Evolutionary conservation across 305 asterid species (phyloP), one percentile per base, ranked within the genome.

Genomic region (Fraxinus sp.): DNA sequence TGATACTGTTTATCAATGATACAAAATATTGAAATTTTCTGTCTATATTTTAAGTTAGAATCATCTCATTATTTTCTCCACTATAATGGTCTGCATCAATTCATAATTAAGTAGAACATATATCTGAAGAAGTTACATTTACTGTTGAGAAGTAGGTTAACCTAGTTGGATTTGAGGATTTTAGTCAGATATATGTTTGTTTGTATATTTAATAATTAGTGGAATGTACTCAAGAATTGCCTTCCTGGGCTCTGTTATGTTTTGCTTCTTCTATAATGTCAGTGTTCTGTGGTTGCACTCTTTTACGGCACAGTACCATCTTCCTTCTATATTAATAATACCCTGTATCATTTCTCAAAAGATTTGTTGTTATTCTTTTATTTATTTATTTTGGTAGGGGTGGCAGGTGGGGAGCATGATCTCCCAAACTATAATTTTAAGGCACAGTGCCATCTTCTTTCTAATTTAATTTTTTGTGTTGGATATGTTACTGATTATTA

Each of bases 41-140:
- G 68, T 37, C 79, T 52, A 3, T 26, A 82, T 73, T 84, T 46
- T 62, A 75, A 75, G 30, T 64, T 74, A 28, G 73, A 75, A 79
- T 74, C 36, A 35, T 22, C 10, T 36, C 20, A 37, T 14, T 22
- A 35, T 41, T 33, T 35, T 71, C 44, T 18, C 13, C 37, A 30
- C 46, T 75, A 20, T 37, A 9, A 30, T 32, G 78, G 39, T 79
- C 37, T 28, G 46, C 73, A 72, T 80, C 78, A 68, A 26, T 3
- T 75, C 79, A 81, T 59, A 78, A 62, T 49, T 76, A 20, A 36
- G 33, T 80, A 36, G 24, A 81, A 73, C 72, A 55, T 71, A 80
- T 74, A 80, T 74, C 78, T 6, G 64, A 71, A 68, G 37, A 59
- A 39, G 44, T 49, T 6, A 72, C 55, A 30, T 36, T 20, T 26